Evolutionary conservation across 176 grass and related monocot genomes (phyloP), one percentile per base, ranked within the genome.

Genomic region (Poa annua): DNA sequence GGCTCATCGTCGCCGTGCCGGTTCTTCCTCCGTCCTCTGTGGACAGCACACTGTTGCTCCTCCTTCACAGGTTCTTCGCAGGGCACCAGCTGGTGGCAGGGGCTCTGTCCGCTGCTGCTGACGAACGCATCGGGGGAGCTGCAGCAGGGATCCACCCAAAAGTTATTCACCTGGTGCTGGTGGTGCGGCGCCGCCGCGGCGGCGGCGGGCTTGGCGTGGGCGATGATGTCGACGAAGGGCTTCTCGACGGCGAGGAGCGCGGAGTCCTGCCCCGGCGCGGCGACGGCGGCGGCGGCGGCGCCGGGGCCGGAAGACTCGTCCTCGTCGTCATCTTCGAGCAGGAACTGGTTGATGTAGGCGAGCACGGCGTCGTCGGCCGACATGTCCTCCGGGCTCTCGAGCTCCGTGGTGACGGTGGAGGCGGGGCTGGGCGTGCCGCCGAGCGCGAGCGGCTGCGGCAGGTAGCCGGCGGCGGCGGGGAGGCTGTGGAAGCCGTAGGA

Each of bases 321-420:
- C 1, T 88, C 81, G 3, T 88, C 86, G 11, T 84, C 86, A 5
- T 84, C 86, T 38, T 80, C 81, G 38, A 89, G 87, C 4, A 89
- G 82, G 70, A 89, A 89, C 77, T 85, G 87, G 10, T 89, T 89
- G 82, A 89, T 89, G 70, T 89, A 89, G 26, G 87, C 87, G 35
- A 89, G 87, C 39, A 89, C 77, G 7, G 82, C 77, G 75, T 89
- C 87, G 36, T 89, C 82, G 1, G 74, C 80, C 3, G 50, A 68
- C 5, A 56, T 16, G 0, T 85, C 82, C 82, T 89, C 87, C 0
- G 70, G 14, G 71, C 48, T 85, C 42, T 75, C 82, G 9, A 50
- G 17, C 17, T 89, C 87, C 2, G 82, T 69, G 13, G 87, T 83
- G 52, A 52, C 80, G 38, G 76, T 88, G 1, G 87, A 89, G 57